Conservation (phyloP, 2,329 filamentous ascomycete genomes). For the Microdochium trichocladiopsis region DNA sequence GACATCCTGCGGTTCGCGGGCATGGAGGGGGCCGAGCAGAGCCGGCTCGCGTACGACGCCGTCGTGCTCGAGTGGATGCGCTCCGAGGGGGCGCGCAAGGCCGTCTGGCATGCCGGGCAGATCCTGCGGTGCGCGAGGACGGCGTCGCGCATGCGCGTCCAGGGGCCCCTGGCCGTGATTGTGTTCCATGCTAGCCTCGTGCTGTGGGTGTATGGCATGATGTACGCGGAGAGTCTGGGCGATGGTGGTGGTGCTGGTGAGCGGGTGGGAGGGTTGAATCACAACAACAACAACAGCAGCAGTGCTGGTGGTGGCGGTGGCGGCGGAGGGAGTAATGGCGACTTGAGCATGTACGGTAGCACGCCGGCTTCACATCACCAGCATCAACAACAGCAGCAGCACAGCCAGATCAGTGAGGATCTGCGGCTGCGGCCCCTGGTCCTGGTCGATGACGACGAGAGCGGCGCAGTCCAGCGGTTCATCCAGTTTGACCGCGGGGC, state of each 20-base stretch:
- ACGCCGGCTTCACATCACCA: not conserved
- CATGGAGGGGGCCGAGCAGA: slow-evolving; percentile 30
- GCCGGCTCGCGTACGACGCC: slow-evolving; percentile 20
- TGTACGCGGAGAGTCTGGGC: slow-evolving; percentile 1
- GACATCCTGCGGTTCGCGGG: slow-evolving; percentile 33
- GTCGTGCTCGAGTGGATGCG: slow-evolving; percentile 27
- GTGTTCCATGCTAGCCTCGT: slow-evolving; percentile 19
- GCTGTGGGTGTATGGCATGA: slow-evolving; percentile 15
- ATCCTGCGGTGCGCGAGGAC: slow-evolving; percentile 9
- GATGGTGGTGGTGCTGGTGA: slow-evolving; percentile 1
- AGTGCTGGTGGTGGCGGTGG: not conserved
- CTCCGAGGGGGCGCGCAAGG: slow-evolving; percentile 22
- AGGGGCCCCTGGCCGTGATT: slow-evolving; percentile 15
- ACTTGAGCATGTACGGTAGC: not conserved
- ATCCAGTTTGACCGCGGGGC: not conserved
- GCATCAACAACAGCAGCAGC: not conserved
- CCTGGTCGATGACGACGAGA: not conserved
- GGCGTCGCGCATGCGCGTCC: slow-evolving; percentile 9
- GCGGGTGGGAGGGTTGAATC: not conserved
- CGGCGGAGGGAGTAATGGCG: not conserved
- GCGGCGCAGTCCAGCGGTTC: not conserved
- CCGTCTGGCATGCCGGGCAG: slow-evolving; percentile 19
- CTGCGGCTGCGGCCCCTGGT: not conserved
- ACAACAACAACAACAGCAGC: too few species aligned
- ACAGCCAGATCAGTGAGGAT: not conserved